phyloP scores from a whole-genome alignment of 352 stramenopile genomes.

The Phytopythium helicoides region DNA sequence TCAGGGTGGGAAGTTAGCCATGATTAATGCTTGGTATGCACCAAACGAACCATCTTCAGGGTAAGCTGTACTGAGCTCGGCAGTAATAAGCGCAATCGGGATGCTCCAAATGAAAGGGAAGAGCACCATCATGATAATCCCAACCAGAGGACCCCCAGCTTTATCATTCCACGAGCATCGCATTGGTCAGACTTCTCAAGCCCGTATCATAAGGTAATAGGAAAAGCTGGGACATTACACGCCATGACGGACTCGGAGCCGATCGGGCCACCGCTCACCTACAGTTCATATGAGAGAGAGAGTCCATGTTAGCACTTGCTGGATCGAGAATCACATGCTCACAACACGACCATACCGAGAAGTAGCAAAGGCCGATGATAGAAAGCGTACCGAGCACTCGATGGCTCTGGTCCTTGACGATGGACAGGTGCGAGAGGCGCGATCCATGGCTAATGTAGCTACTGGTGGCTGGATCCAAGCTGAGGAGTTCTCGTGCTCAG shows the following conservation, averaged over 20 bases:
- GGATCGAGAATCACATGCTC: too few species aligned
- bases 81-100: slow-evolving; percentile 90
- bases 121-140: slow-evolving; percentile 86
- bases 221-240: slow-evolving; percentile 7
- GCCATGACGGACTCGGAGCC: slow-evolving; percentile 44
- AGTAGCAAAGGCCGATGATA: slow-evolving; percentile 57
- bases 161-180: too few species aligned
- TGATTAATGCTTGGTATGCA: neutral
- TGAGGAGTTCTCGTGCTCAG: too few species aligned
- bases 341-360: slow-evolving; percentile 31
- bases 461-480: too few species aligned
- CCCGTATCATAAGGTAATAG: too few species aligned
- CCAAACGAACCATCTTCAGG: slow-evolving; percentile 61
- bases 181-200: too few species aligned
- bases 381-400: slow-evolving; percentile 57
- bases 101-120: slow-evolving; percentile 90
- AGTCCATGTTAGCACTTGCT: too few species aligned
- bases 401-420: slow-evolving; percentile 36
- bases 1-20: neutral
- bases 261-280: slow-evolving; percentile 23
- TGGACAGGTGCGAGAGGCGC: too few species aligned
- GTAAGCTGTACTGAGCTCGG: slow-evolving; percentile 89
- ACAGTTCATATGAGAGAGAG: neutral
- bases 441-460: too few species aligned
- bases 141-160: slow-evolving; percentile 58